Percentiles rank a stretch among this genome's conserved stretches.
These are phyloP conservation scores for Xylariaceae sp. DNA, from an alignment of 2,329 filamentous ascomycete genomes.

Conservation along the genomic window DNA sequence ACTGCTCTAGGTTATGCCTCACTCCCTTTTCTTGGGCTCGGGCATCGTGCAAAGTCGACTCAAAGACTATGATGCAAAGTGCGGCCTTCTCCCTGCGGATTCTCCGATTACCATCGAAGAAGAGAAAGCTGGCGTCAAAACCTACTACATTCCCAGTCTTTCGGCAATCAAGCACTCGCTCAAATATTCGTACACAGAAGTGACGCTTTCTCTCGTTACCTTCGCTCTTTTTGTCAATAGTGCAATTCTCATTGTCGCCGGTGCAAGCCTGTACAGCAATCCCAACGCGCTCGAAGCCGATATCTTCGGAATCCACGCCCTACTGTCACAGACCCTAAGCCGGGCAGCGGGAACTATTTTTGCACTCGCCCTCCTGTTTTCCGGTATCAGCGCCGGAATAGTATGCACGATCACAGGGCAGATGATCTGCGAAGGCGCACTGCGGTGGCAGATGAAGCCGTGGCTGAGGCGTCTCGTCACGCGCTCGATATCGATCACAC, in stretches of 20 bases:
- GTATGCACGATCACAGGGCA: conserved; percentile 88
- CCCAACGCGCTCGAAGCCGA: conserved; percentile 62
- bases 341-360: conserved; percentile 80
- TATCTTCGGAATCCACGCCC: conserved; percentile 75
- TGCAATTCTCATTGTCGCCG: conserved; percentile 76
- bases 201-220: conserved; percentile 69
- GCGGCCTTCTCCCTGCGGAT: conserved; percentile 44
- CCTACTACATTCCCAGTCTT: conserved; percentile 66
- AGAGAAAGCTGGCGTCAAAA: conserved; percentile 33
- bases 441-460: conserved; percentile 69
- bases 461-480: conserved; percentile 79
- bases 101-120: conserved; percentile 18
- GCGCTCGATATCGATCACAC: conserved; percentile 73
- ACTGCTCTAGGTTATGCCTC: conserved; percentile 32
- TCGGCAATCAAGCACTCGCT: conserved; percentile 70
- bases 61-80: conserved; percentile 56
- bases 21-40: conserved; percentile 59
- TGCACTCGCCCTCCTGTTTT: conserved; percentile 73
- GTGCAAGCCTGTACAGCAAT: conserved; percentile 66
- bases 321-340: conserved; percentile 66
- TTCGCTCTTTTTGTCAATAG: conserved; percentile 84
- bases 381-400: conserved; percentile 76
- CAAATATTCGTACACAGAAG: conserved; percentile 67
- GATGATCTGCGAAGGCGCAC: conserved; percentile 80
- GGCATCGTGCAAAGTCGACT: conserved; percentile 66